phyloP scores from a whole-genome alignment of 202 grass and related monocot species.

The Musa balbisiana region DNA sequence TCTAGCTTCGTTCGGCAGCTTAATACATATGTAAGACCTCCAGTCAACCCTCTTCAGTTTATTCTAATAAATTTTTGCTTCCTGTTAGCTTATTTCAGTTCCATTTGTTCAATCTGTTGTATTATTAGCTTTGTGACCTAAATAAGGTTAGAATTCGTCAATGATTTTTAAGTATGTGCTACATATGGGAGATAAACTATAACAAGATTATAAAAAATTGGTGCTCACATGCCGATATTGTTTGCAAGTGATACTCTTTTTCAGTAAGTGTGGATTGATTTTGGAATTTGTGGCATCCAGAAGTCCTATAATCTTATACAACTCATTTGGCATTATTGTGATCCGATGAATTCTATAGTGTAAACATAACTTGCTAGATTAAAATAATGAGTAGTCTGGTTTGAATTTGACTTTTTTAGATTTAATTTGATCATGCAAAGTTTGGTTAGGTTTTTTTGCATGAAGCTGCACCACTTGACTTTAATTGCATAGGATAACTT shows the following conservation, averaged over 20 bases:
- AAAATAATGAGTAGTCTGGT: not conserved
- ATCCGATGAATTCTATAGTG: too few species aligned
- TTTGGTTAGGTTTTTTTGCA: not conserved
- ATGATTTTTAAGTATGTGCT: not conserved
- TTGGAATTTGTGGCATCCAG: too few species aligned
- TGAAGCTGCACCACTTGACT: not conserved
- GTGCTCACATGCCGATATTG: too few species aligned
- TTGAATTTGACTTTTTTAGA: not conserved
- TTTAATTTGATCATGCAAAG: not conserved
- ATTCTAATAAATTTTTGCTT: not conserved
- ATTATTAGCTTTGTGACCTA: too few species aligned
- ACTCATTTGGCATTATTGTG: too few species aligned
- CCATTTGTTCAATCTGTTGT: too few species aligned
- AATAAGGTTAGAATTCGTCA: not conserved
- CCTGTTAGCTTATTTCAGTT: too few species aligned
- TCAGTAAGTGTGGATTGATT: too few species aligned
- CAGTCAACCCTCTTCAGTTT: not conserved
- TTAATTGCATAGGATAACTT: not conserved
- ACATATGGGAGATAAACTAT: not conserved
- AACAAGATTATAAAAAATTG: not conserved
- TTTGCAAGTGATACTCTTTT: too few species aligned
- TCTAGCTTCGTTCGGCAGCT: slow-evolving; percentile 91
- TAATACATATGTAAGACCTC: slow-evolving; percentile 63
- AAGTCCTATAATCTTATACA: too few species aligned
- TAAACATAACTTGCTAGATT: too few species aligned